Conservation (phyloP, 345 rosid genomes). For the Dovyalis caffra region DNA sequence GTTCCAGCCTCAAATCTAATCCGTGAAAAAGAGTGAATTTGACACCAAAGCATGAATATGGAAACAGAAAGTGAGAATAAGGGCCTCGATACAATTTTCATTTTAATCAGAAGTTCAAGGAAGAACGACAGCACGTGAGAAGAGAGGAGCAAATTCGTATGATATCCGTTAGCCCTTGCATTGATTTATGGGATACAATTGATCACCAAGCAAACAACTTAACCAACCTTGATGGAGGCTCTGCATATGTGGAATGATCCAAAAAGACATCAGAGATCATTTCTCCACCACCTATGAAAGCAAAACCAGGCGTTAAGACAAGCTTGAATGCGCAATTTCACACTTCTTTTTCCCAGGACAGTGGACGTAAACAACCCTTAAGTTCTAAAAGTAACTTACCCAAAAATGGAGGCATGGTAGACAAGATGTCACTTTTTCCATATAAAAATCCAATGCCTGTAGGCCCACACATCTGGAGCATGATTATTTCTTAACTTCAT, state of each 20-base stretch:
- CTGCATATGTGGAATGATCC: slow-evolving; percentile 95
- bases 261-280: slow-evolving; percentile 92
- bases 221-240: slow-evolving; percentile 88
- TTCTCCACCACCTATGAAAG: slow-evolving; percentile 82
- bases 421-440: slow-evolving; percentile 72
- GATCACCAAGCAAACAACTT: slow-evolving; percentile 1
- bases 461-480: slow-evolving; percentile 99
- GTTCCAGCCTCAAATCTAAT: slow-evolving; percentile 97
- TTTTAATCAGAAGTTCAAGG: background rate
- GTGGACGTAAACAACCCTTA: background rate
- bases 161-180: background rate
- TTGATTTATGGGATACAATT: background rate
- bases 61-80: background rate
- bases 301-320: background rate
- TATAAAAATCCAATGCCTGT: slow-evolving; percentile 98
- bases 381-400: slow-evolving; percentile 42
- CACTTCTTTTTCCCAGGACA: background rate
- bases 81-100: background rate
- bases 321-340: slow-evolving; percentile 5
- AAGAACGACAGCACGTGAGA: background rate
- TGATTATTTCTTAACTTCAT: slow-evolving; percentile 62
- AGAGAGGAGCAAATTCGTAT: no score
- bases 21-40: slow-evolving; percentile 12
- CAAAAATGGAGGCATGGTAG: slow-evolving; percentile 91
- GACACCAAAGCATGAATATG: background rate